These are phyloP conservation scores for Podila epicladia DNA, from an alignment of 192 early-diverging fungal genomes.

Conservation along the genomic window DNA sequence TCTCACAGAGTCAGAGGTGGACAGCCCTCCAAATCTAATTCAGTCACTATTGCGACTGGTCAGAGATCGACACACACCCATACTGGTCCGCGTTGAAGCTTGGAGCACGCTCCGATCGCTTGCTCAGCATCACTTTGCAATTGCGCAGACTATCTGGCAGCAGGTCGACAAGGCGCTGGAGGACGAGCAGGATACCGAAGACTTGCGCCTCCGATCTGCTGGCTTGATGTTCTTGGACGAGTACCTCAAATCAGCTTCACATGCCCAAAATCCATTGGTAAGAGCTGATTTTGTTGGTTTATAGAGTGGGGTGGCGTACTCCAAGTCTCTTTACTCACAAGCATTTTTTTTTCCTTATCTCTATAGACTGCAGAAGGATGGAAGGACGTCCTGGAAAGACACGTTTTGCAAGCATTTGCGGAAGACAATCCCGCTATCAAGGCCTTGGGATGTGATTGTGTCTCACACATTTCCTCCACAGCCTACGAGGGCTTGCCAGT, in stretches of 20 bases:
- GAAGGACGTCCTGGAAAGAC: slow-evolving; percentile 45
- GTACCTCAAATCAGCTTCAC: slow-evolving; percentile 45
- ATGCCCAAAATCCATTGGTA: slow-evolving; percentile 15
- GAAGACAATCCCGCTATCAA: slow-evolving; percentile 49
- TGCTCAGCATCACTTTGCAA: slow-evolving; percentile 45
- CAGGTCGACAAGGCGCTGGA: slow-evolving; percentile 31
- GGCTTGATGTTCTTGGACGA: slow-evolving; percentile 53
- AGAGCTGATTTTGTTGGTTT: background rate
- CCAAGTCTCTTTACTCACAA: background rate
- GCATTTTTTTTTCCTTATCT: background rate
- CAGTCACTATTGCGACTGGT: slow-evolving; percentile 28
- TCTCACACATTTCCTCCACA: slow-evolving; percentile 51
- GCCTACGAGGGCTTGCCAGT: slow-evolving; percentile 57
- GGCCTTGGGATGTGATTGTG: slow-evolving; percentile 58
- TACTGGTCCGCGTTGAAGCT: slow-evolving; percentile 36
- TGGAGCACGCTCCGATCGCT: slow-evolving; percentile 54
- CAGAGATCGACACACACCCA: background rate
- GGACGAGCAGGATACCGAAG: slow-evolving; percentile 16
- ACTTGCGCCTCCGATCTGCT: slow-evolving; percentile 50
- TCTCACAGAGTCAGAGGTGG: background rate
- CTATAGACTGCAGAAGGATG: slow-evolving; percentile 52
- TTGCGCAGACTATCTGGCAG: slow-evolving; percentile 33
- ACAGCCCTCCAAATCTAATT: slow-evolving; percentile 7
- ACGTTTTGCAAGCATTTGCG: slow-evolving; percentile 54
- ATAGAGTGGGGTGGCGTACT: background rate